These are phyloP conservation scores for Angomonas ambiguus DNA, from an alignment of 208 protist species.

Conservation along the genomic window DNA sequence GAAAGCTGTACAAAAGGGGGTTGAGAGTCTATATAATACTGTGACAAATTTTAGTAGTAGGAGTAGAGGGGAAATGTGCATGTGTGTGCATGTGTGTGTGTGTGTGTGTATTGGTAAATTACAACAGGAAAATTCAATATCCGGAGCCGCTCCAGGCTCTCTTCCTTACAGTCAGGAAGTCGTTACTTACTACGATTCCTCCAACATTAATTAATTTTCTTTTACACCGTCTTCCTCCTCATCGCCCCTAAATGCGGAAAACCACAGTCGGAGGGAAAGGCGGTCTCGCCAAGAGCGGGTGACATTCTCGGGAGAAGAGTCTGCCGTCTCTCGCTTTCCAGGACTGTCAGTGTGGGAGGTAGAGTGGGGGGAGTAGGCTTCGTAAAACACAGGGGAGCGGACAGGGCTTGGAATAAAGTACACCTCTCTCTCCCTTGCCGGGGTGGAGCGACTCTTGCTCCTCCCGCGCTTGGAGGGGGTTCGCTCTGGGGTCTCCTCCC, in stretches of 20 bases:
- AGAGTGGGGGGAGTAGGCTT: conserved; percentile 34
- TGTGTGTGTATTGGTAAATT: conserved; percentile 9
- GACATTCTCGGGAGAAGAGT: conserved; percentile 18
- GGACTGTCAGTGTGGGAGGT: not conserved
- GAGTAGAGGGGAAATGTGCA: conserved; percentile 4
- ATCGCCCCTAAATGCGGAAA: conserved; percentile 24
- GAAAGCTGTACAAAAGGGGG: not conserved
- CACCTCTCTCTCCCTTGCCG: not conserved
- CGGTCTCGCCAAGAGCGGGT: conserved; percentile 38
- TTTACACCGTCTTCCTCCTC: conserved; percentile 11
- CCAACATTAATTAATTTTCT: too few relatives aligned
- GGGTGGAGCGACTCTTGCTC: not conserved
- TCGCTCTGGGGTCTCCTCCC: not conserved
- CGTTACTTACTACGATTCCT: too few relatives aligned
- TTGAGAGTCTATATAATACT: not conserved
- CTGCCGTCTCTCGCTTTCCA: conserved; percentile 3
- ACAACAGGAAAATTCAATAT: not conserved
- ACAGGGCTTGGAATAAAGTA: conserved; percentile 67
- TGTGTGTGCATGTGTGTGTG: conserved; percentile 5
- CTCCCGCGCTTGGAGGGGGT: not conserved
- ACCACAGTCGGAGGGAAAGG: conserved; percentile 29
- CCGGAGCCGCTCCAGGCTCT: not conserved
- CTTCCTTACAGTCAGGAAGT: too few relatives aligned
- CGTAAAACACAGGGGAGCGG: conserved; percentile 57
- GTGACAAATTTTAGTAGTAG: not conserved